These are phyloP conservation scores for Diphasiastrum complanatum DNA, from an alignment of 83 land plant species.

Conservation along the genomic window DNA sequence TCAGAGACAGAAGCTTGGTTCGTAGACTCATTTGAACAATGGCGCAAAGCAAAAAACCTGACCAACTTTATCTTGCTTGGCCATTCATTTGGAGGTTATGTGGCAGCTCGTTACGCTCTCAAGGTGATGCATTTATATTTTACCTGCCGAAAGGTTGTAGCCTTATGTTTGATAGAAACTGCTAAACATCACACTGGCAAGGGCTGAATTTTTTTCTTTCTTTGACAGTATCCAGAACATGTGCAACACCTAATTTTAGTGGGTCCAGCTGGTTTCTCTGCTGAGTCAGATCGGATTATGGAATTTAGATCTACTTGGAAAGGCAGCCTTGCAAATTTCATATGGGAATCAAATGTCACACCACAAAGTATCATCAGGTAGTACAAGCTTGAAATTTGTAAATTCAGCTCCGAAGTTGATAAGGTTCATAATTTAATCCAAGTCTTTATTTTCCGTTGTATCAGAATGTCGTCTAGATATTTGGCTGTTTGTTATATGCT, in stretches of 20 bases:
- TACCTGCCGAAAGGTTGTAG: background rate
- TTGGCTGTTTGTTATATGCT: no score
- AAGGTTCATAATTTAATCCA: no score
- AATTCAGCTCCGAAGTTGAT: no score
- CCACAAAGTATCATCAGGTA: constrained; percentile 82
- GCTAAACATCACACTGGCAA: background rate
- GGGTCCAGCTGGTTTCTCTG: constrained; percentile 89
- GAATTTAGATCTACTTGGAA: constrained; percentile 83
- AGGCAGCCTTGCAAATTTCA: constrained; percentile 69
- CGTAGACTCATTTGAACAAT: constrained; percentile 93
- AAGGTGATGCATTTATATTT: constrained; percentile 48
- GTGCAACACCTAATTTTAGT: constrained; percentile 85
- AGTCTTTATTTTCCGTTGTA: no score
- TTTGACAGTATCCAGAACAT: constrained; percentile 87
- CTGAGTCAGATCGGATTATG: constrained; percentile 60
- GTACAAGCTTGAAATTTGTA: no score
- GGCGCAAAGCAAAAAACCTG: constrained; percentile 96
- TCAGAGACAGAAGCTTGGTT: constrained; percentile 99
- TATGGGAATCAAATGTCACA: constrained; percentile 96
- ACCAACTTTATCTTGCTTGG: constrained; percentile 86
- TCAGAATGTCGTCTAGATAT: no score
- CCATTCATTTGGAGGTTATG: constrained; percentile 97
- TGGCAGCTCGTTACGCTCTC: constrained; percentile 93
- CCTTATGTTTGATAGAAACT: constrained; percentile 2
- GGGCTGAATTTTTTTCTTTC: background rate